Evolutionary conservation across 139 green algal species (phyloP), one percentile per base, ranked within the genome.

Genomic region (Bryopsis sp.): DNA sequence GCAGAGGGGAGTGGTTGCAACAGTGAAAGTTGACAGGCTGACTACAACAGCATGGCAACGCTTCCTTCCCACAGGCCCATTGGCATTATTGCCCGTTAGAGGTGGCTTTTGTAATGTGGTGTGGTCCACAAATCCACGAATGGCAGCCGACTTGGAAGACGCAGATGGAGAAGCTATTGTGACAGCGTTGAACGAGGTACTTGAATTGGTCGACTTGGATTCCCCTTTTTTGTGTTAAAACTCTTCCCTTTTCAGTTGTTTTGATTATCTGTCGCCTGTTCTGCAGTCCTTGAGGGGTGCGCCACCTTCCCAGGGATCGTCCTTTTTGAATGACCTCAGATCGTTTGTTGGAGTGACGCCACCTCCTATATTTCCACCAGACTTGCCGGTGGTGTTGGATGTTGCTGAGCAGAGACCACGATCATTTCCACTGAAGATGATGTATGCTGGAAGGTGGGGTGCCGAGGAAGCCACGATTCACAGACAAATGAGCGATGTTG

Each of bases 21-120:
- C 84, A 0, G 82, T 84, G 26, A 26, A 54, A 3, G 67, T 87
- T 24, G 26, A 58, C 7, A 22, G 6, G 8, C 67, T 76, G 32
- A 79, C 81, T 59, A 38, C 48, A 11, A 89, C 83, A 47, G 88
- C 88, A 1, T 90, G 80, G 79, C 88, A 94, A 79, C 78, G 85
- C 24, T 96, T 96, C 69, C 83, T 96, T 61, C 81, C 82, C 1
- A 84, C 78, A 8, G 89, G 86, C 4, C 88, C 85, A 0, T 63
- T 96, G 35, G 88, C 89, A 2, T 80, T 96, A 64, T 82, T 96
- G 74, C 89, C 89, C 6, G 79, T 88, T 11, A 58, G 84, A 1
- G 77, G 70, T 63, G 88, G 86, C 22, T 81, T 70, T 48, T 77
- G 68, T 76, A 90, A 84, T 72, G 76, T 94, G 34, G 89, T 96